These are phyloP conservation scores for Apiotrichum montevideense DNA, from an alignment of 1,284 basidiomycete species.

Conservation along the genomic window DNA sequence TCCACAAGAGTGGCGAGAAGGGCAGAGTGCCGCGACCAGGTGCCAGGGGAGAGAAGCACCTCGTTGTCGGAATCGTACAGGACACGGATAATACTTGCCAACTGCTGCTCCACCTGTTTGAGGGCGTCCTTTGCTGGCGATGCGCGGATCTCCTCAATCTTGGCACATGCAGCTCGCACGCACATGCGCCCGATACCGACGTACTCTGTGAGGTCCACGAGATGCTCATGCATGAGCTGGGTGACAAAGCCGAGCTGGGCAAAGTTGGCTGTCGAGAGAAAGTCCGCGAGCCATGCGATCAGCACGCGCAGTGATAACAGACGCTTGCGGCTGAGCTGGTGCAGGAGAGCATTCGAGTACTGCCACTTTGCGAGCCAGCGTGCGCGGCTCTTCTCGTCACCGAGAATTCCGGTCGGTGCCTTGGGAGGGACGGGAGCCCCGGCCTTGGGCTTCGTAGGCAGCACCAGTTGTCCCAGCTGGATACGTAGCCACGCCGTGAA, in stretches of 20 bases:
- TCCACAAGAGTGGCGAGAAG: constrained; percentile 23
- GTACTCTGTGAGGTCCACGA: constrained; percentile 60
- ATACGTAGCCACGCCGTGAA: constrained; percentile 85
- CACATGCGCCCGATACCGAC: constrained; percentile 30
- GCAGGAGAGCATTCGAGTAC: constrained; percentile 58
- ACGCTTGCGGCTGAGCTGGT: constrained; percentile 70
- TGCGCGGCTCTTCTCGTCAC: constrained; percentile 34
- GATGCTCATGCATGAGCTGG: constrained; percentile 70
- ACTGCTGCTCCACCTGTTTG: constrained; percentile 27
- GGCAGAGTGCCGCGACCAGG: constrained; percentile 53
- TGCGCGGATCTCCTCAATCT: constrained; percentile 55
- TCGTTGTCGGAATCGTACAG: constrained; percentile 30
- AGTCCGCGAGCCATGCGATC: constrained; percentile 75
- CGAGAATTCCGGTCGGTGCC: constrained; percentile 49
- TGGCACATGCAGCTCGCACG: constrained; percentile 42
- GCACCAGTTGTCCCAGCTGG: constrained; percentile 73
- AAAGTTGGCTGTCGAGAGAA: constrained; percentile 67
- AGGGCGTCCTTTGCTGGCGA: constrained; percentile 25
- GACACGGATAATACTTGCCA: constrained; percentile 30
- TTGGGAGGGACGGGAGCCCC: constrained; percentile 50
- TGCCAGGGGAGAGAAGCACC: constrained; percentile 40
- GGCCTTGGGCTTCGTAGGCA: constrained; percentile 72
- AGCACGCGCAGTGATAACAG: constrained; percentile 77
- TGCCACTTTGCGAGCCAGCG: constrained; percentile 37
- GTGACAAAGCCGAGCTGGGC: constrained; percentile 78